Evolutionary conservation across 2,329 filamentous ascomycete genomes (phyloP), one percentile per base, ranked within the genome.

Genomic region (Hypoxylon sp.): DNA sequence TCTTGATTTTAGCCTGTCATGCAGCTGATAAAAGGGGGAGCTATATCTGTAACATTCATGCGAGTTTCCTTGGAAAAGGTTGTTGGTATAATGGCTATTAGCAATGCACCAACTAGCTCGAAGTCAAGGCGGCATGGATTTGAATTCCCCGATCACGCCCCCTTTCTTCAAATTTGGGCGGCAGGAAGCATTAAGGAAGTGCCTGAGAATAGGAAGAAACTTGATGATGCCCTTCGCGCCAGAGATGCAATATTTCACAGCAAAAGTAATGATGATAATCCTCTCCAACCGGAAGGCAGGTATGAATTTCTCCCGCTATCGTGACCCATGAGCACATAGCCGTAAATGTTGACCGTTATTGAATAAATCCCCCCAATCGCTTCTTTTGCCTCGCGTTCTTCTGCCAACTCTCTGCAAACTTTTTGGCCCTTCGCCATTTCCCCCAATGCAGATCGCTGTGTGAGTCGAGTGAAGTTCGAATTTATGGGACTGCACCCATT

Each of bases 271-370:
- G 59, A 58, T 54, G 60, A 40, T 62, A 55, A 64, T 62, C 53
- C 50, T 69, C 64, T 67, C 67, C 64, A 56, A 65, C 53, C 50
- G 9, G 18, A 63, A 67, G 42, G 53, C 51, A 60, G 59, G 48
- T 65, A 62, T 65, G 58, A 66, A 65, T 42, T 62, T 69, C 65
- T 66, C 64, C 65, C 67, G 66, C 64, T 69, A 62, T 71, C 71
- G 61, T 71, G 62, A 70, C 59, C 71, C 70, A 68, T 72, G 70
- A 72, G 68, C 69, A 68, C 70, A 71, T 72, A 67, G 69, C 62
- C 66, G 51, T 69, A 62, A 68, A 67, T 66, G 50, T 58, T 55
- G 36, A 69, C 64, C 65, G 54, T 69, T 58, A 60, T 33, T 61
- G 53, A 38, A 56, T 60, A 66, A 62, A 63, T 60, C 48, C 44